Conservation (phyloP, 495 filamentous ascomycete genomes). For the Staphylotrichum tortipilum region DNA sequence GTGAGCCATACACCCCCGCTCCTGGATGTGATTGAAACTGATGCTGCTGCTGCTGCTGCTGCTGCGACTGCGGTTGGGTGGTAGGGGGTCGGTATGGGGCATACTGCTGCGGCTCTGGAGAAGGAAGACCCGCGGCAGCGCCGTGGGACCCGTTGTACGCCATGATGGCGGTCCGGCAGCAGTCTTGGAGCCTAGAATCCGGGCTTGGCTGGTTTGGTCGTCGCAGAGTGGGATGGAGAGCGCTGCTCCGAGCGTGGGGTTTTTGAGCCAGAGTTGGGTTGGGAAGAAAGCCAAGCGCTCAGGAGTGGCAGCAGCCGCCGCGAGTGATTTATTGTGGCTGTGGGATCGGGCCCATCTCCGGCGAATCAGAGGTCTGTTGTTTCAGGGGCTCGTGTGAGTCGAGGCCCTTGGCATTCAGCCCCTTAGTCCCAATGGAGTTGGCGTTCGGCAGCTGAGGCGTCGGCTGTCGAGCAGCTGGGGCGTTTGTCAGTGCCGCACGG, state of each 20-base stretch:
- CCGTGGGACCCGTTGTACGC: neutral
- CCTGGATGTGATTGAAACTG: constrained; percentile 4
- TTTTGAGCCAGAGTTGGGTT: neutral
- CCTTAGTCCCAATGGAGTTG: neutral
- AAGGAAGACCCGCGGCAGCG: neutral
- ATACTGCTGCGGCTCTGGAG: neutral
- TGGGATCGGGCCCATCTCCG: neutral
- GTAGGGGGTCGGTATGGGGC: neutral
- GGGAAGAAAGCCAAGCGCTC: neutral
- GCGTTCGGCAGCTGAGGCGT: too few relatives aligned
- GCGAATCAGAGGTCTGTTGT: neutral
- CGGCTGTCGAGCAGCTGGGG: too few relatives aligned
- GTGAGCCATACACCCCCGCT: neutral
- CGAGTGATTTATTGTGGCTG: constrained; percentile 4
- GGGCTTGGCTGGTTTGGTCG: neutral
- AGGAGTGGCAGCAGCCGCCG: too few relatives aligned
- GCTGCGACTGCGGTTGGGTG: constrained; percentile 2
- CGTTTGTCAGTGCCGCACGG: too few relatives aligned
- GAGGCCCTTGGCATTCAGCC: neutral
- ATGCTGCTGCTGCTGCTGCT: constrained; percentile 21
- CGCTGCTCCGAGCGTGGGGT: too few relatives aligned
- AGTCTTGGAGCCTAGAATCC: neutral
- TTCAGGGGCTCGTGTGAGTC: neutral
- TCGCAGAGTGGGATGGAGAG: neutral
- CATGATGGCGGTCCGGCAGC: neutral